Evolutionary conservation across 306 rosid genomes (phyloP).

Genomic region (Neltuma alba): DNA sequence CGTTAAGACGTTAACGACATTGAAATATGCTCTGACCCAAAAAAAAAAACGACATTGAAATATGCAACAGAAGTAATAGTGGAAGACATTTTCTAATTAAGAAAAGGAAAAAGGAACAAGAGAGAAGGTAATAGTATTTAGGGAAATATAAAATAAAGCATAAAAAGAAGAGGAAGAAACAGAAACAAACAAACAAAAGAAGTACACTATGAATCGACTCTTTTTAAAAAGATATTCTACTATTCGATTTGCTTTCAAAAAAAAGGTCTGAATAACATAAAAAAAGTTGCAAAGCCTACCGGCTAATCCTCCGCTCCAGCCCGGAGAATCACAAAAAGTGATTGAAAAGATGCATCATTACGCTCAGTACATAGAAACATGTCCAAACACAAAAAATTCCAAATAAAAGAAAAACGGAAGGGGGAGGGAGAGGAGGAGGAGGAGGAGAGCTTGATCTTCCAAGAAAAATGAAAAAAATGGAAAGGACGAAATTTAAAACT

Average conservation of each 20-base stretch:
- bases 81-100: conserved; percentile 35
- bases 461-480: conserved; percentile 34
- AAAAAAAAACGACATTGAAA: conserved; percentile 11
- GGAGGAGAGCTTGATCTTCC: conserved; percentile 1
- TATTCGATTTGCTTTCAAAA: conserved; percentile 48
- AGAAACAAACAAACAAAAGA: conserved; percentile 40
- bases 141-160: conserved; percentile 24
- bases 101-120: conserved; percentile 23
- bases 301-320: conserved; percentile 46
- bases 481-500: conserved; percentile 10
- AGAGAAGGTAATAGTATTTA: conserved; percentile 8
- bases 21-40: too few relatives aligned
- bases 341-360: conserved; percentile 49
- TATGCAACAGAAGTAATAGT: conserved; percentile 38
- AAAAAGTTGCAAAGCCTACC: conserved; percentile 55
- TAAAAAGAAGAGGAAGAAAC: conserved; percentile 32
- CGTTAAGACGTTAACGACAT: not conserved
- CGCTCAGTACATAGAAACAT: conserved; percentile 2
- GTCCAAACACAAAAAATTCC: not conserved
- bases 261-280: conserved; percentile 4
- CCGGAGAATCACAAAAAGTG: conserved; percentile 44
- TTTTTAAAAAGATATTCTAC: conserved; percentile 47
- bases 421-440: not conserved
- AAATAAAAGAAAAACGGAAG: not conserved
- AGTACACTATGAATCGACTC: conserved; percentile 36